These are phyloP conservation scores for Leucocoprinus sp. DNA, from an alignment of 768 basidiomycete genomes.

Conservation along the genomic window DNA sequence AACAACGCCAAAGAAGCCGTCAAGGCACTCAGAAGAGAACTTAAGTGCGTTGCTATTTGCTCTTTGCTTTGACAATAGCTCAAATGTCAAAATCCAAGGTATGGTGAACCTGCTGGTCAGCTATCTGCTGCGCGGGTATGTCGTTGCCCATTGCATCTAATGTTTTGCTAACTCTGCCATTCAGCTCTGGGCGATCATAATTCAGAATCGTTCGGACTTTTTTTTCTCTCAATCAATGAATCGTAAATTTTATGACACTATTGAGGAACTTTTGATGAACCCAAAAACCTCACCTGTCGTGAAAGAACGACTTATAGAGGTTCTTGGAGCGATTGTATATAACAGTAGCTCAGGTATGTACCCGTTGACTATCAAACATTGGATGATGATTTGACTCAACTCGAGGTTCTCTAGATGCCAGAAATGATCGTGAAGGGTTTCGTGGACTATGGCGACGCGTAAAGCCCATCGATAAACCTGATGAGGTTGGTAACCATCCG, in stretches of 20 bases:
- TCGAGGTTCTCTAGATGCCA: constrained; percentile 18
- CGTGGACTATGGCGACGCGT: constrained; percentile 73
- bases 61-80: constrained; percentile 5
- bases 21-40: constrained; percentile 72
- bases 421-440: constrained; percentile 40
- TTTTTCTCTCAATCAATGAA: constrained; percentile 65
- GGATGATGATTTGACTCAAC: not conserved
- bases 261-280: constrained; percentile 64
- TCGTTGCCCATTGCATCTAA: constrained; percentile 17
- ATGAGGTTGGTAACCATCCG: constrained; percentile 42
- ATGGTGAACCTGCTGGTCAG: constrained; percentile 68
- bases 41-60: constrained; percentile 47
- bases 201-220: constrained; percentile 66
- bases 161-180: constrained; percentile 2
- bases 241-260: constrained; percentile 70
- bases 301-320: constrained; percentile 69
- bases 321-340: constrained; percentile 76
- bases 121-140: constrained; percentile 70
- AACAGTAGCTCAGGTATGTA: constrained; percentile 39
- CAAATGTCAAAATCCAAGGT: constrained; percentile 31
- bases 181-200: constrained; percentile 86
- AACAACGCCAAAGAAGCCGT: constrained; percentile 76
- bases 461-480: constrained; percentile 73
- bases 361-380: not conserved
- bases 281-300: constrained; percentile 71